phyloP scores from a whole-genome alignment of 1,139 yeast genomes.

The Blastobotrys petasosporus region DNA sequence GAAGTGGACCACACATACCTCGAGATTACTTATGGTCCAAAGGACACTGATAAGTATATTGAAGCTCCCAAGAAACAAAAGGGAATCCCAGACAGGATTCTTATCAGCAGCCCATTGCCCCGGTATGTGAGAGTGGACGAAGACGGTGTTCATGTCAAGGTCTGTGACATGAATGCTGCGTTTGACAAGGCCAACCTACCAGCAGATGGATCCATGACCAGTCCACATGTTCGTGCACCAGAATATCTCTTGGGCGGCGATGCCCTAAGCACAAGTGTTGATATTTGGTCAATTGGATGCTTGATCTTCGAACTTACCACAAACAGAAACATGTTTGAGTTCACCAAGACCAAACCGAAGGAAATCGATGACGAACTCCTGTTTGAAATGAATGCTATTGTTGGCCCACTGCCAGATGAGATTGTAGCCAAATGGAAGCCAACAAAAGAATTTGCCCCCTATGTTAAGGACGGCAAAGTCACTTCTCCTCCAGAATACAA shows the following conservation, averaged over 20 bases:
- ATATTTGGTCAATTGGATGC: constrained; percentile 15
- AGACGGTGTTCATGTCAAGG: constrained; percentile 8
- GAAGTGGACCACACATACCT: constrained; percentile 12
- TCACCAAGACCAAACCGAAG: constrained; percentile 14
- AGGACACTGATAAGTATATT: constrained; percentile 13
- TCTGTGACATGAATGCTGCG: constrained; percentile 12
- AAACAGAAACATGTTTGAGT: constrained; percentile 13
- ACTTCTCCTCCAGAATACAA: constrained; percentile 14
- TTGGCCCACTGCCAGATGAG: constrained; percentile 14
- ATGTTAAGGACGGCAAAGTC: constrained; percentile 15
- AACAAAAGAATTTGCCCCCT: constrained; percentile 11
- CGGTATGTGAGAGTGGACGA: constrained; percentile 12
- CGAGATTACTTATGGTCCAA: constrained; percentile 9
- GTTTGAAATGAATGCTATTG: constrained; percentile 14
- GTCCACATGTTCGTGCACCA: constrained; percentile 11
- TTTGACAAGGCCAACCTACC: constrained; percentile 11
- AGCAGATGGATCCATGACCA: constrained; percentile 7
- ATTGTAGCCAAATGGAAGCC: constrained; percentile 17
- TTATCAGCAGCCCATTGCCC: constrained; percentile 11
- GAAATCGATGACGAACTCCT: constrained; percentile 16
- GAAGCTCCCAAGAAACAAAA: constrained; percentile 15
- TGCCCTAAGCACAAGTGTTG: constrained; percentile 7
- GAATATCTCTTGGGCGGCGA: constrained; percentile 12
- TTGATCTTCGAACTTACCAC: constrained; percentile 13
- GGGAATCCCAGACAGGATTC: constrained; percentile 14